These are phyloP conservation scores for Gnomoniopsis smithogilvyi DNA, from an alignment of 2,329 filamentous ascomycete species.

Conservation along the genomic window DNA sequence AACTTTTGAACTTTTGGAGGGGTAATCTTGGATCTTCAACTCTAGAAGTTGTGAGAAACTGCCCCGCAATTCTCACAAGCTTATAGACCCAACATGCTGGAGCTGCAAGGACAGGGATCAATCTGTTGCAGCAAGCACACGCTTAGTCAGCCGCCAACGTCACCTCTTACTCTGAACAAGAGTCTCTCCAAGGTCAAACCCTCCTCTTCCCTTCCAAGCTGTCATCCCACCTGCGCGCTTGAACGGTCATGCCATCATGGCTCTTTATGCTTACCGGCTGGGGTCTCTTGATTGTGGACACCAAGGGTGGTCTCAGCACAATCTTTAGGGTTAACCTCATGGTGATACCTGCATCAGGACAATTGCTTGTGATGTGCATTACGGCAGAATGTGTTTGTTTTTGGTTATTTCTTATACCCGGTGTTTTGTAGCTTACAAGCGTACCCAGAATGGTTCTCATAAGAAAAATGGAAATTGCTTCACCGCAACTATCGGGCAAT, in stretches of 20 bases:
- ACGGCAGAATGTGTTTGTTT: no score
- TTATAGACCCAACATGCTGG: background rate
- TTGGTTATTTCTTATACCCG: no score
- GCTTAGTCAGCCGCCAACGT: background rate
- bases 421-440: no score
- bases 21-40: background rate
- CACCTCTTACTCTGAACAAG: background rate
- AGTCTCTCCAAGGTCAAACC: background rate
- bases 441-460: no score
- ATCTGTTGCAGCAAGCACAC: background rate
- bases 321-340: background rate
- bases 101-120: background rate
- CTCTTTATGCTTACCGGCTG: background rate
- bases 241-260: background rate
- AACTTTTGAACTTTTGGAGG: constrained; percentile 2
- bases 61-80: background rate
- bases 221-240: background rate
- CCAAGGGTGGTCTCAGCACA: background rate
- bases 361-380: no score
- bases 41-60: background rate
- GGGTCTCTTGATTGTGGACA: background rate
- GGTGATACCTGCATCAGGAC: no score
- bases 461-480: no score
- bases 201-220: background rate
- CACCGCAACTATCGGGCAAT: background rate